Conservation (phyloP, 2,329 filamentous ascomycete genomes). For the Pseudogymnoascus sp. region DNA sequence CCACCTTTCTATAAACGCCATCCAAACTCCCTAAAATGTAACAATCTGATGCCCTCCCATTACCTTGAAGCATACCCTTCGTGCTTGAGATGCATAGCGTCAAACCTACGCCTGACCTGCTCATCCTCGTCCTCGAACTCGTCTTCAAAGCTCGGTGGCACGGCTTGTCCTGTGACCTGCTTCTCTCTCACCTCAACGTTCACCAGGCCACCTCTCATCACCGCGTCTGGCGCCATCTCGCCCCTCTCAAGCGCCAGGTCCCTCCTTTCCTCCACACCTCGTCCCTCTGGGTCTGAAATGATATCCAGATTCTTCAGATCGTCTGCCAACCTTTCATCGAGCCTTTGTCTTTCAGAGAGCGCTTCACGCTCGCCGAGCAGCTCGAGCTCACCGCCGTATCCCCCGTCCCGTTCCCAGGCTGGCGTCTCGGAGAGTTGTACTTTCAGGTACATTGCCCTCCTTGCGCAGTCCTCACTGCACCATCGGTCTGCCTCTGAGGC, state of each 20-base stretch:
- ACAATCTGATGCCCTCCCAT: constrained; percentile 14
- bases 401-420: constrained; percentile 64
- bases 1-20: constrained; percentile 4
- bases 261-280: constrained; percentile 30
- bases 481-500: constrained; percentile 71
- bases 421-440: constrained; percentile 81
- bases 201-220: constrained; percentile 26
- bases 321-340: constrained; percentile 16
- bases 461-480: constrained; percentile 75
- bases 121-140: constrained; percentile 22
- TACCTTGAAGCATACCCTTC: constrained; percentile 26
- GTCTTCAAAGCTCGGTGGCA: constrained; percentile 31
- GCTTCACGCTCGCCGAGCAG: constrained; percentile 58
- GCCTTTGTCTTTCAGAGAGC: constrained; percentile 37
- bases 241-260: constrained; percentile 45
- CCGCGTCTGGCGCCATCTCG: constrained; percentile 22
- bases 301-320: constrained; percentile 34
- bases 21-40: not conserved
- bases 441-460: constrained; percentile 73
- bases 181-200: constrained; percentile 47
- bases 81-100: constrained; percentile 24
- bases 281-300: constrained; percentile 34
- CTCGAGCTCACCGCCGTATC: constrained; percentile 39
- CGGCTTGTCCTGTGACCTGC: constrained; percentile 32
- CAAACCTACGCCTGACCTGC: constrained; percentile 22